Base-by-base conservation (phyloP, 176 grass and related monocot genomes). In the Secale cereale region DNA sequence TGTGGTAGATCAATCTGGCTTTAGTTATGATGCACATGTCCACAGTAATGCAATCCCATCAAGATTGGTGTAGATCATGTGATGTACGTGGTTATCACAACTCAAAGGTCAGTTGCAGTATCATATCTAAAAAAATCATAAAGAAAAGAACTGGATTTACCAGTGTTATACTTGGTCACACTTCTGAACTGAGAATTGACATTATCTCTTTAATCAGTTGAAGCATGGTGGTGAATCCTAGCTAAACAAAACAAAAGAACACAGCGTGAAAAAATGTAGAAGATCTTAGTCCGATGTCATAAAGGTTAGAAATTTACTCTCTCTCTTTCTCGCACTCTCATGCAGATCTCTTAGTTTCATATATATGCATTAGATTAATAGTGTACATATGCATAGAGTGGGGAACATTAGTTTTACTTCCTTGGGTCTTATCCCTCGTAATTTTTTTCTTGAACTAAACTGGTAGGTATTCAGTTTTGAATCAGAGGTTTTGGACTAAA, bases 231-330 rank as follows among this genome's bases (percentile, higher is more conserved):
- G 94, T 87, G 94, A 91, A 88, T 94, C 77, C 92, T 92, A 57
- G 37, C 70, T 26, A 92, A 86, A 75, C 92, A 92, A 52, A 97
- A 97, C 80, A 89, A 78, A 87, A 94, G 87, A 46, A 97, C 90
- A 66, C 32, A 33, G 3, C 65, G 90, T 94, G 85, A n/a, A 82
- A 83, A 94, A 91, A n/a, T 74, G 46, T 77, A 43, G 76, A 72
- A 87, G 95, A 98, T 89, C 95, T 98, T 88, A 87, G 79, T 87
- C 91, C 35, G 95, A 98, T 85, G 95, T 98, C n/a, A 98, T 98
- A 85, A 98, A 98, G 95, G 95, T 98, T 70, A 77, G 78, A 67
- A 41, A 32, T 33, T 62, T 64, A 22, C 19, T 85, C 32, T 32
- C 64, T n/a, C 30, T 31, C 30, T 31, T 3, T 31, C 30, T 31